Evolutionary conservation across 108 stramenopile genomes (phyloP), one percentile per base, ranked within the genome.

Genomic region (Hondaea fermentalgiana): DNA sequence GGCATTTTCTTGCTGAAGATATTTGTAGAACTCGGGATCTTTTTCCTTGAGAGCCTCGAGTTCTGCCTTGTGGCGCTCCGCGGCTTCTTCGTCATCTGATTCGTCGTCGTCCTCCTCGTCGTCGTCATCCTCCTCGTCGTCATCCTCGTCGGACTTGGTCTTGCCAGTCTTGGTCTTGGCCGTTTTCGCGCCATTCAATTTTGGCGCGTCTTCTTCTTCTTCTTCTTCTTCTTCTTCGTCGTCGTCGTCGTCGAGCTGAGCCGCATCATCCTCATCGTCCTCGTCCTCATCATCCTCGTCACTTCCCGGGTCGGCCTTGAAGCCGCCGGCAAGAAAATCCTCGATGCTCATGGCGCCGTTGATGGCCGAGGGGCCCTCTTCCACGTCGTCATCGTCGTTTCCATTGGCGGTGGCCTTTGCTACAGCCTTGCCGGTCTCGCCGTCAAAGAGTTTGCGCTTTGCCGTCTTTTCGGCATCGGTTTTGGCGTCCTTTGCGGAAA

Each of bases 11-110:
- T 96, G 94, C 90, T 94, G 88, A 58, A 97, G 89, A 90, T 95
- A 96, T 64, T 95, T 91, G 90, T 96, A 95, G 90, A 97, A 97
- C 59, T 97, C 97, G 21, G 97, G 97, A 91, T 97, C 97, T 29
- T 94, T 91, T 55, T 94, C 89, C 88, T 92, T 89, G 59, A 97
- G 76, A 64, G 95, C 94, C 58, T 91, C 94, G 91, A 97, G 94
- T 91, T 96, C 94, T 60, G 87, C 88, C 88, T 95, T 96, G 94
- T 96, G 93, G 59, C 92, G 88, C 45, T 89, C 91, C 89, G 95
- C 96, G 19, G 94, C 94, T 6, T 28, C 23, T 16, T 83, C 76
- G 51, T 35, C 23, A 6, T 83, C 76, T 8, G 45, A 47, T 8
- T 83, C 49, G 51, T 23, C 21, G 19, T 83, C 49, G 51, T 83